Evolutionary conservation across 805 yeast genomes (phyloP).

Genomic region (Scheffersomyces ergatensis): DNA sequence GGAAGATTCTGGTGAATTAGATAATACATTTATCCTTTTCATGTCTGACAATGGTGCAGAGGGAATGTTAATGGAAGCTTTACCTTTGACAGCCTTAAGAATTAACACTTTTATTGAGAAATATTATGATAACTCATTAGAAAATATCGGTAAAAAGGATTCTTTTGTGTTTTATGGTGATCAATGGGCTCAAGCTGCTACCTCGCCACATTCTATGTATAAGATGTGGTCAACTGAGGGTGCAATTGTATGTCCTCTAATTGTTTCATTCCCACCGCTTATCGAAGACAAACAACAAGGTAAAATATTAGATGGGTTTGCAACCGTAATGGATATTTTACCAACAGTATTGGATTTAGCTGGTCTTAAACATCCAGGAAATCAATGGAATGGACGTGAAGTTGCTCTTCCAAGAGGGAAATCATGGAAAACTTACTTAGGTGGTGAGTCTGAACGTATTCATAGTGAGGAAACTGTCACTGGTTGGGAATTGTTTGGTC

Average conservation of each 20-base stretch:
- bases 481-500: slow-evolving; percentile 61
- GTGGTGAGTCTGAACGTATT: slow-evolving; percentile 21
- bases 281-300: slow-evolving; percentile 20
- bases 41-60: slow-evolving; percentile 69
- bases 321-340: slow-evolving; percentile 59
- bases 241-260: slow-evolving; percentile 56
- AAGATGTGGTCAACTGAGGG: slow-evolving; percentile 62
- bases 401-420: slow-evolving; percentile 46
- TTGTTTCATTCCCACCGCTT: slow-evolving; percentile 43
- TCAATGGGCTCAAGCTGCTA: slow-evolving; percentile 63
- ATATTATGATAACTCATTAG: slow-evolving; percentile 41
- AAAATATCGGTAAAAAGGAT: slow-evolving; percentile 47
- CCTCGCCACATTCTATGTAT: slow-evolving; percentile 53
- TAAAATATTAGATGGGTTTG: slow-evolving; percentile 35
- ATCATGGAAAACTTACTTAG: slow-evolving; percentile 42
- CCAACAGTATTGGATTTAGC: slow-evolving; percentile 56
- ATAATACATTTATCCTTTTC: slow-evolving; percentile 56
- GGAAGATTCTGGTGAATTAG: slow-evolving; percentile 42
- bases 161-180: slow-evolving; percentile 54
- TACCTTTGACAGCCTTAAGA: slow-evolving; percentile 39
- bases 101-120: slow-evolving; percentile 21
- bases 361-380: slow-evolving; percentile 42
- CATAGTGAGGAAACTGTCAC: slow-evolving; percentile 44
- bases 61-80: slow-evolving; percentile 56
- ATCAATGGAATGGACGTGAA: slow-evolving; percentile 36